These are phyloP conservation scores for Aspergillus fischeri DNA, from an alignment of 2,329 filamentous ascomycete species.

Conservation along the genomic window DNA sequence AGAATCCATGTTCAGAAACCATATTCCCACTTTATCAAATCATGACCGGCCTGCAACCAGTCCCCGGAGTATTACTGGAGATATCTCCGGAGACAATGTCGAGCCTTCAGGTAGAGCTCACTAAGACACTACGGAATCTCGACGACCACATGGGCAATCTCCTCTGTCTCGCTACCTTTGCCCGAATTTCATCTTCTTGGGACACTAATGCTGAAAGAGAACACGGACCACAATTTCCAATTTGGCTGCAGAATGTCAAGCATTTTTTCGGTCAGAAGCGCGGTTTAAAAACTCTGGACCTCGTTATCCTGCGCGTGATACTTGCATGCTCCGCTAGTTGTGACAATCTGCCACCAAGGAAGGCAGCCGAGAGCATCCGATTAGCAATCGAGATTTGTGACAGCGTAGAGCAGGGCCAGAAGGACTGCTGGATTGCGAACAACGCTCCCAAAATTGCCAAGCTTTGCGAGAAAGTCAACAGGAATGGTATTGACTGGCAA, in stretches of 20 bases:
- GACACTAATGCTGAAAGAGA: slow-evolving; percentile 3
- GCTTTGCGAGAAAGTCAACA: slow-evolving; percentile 34
- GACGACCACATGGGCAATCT: slow-evolving; percentile 39
- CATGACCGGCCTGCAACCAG: slow-evolving; percentile 27
- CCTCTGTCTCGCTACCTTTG: slow-evolving; percentile 40
- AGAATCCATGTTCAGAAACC: slow-evolving; percentile 28
- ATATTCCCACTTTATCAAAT: slow-evolving; percentile 32
- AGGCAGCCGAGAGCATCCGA: slow-evolving; percentile 33
- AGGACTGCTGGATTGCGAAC: slow-evolving; percentile 29
- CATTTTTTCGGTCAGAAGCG: slow-evolving; percentile 39
- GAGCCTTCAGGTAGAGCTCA: slow-evolving; percentile 34
- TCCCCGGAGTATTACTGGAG: slow-evolving; percentile 23
- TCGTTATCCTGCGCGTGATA: slow-evolving; percentile 38
- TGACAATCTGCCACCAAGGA: slow-evolving; percentile 19
- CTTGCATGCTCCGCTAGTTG: slow-evolving; percentile 38
- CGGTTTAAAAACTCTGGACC: slow-evolving; percentile 38
- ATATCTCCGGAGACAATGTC: slow-evolving; percentile 32
- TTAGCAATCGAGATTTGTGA: slow-evolving; percentile 35
- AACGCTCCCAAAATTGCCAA: slow-evolving; percentile 35
- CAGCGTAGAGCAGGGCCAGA: slow-evolving; percentile 30
- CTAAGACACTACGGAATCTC: slow-evolving; percentile 35
- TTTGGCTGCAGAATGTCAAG: slow-evolving; percentile 33
- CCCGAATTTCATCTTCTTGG: slow-evolving; percentile 27
- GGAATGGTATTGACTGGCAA: slow-evolving; percentile 23
- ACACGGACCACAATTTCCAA: slow-evolving; percentile 15